Conservation (phyloP, 148 eudicot genomes). For the Chenopodium berlandieri region DNA sequence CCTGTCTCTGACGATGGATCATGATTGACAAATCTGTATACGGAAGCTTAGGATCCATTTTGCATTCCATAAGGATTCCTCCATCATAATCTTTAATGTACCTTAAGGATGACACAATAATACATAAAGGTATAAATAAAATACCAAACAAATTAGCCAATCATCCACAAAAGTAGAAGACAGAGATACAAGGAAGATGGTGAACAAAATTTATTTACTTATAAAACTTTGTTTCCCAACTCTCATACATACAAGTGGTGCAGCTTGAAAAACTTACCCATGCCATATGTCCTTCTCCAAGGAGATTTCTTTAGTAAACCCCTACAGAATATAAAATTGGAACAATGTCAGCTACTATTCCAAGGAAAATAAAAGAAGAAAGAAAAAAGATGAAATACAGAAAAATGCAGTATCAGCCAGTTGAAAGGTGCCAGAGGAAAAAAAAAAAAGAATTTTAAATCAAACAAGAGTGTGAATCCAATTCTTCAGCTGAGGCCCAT, state of each 20-base stretch:
- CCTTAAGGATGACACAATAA: slow-evolving; percentile 30
- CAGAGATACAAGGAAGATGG: background rate
- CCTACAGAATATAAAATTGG: slow-evolving; percentile 45
- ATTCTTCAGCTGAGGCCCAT: background rate
- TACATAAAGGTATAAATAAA: background rate
- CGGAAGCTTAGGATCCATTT: slow-evolving; percentile 96
- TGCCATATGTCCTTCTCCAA: slow-evolving; percentile 93
- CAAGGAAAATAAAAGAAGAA: slow-evolving; percentile 5
- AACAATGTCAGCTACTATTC: slow-evolving; percentile 8
- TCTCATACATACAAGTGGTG: background rate
- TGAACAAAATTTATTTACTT: background rate
- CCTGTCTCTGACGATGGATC: slow-evolving; percentile 95
- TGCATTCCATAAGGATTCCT: slow-evolving; percentile 97
- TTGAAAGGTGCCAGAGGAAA: background rate
- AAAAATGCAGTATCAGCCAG: background rate
- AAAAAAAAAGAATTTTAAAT: background rate
- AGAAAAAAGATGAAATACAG: background rate
- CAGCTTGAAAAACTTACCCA: slow-evolving; percentile 61
- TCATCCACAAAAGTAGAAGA: background rate
- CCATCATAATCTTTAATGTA: slow-evolving; percentile 98
- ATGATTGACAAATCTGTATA: slow-evolving; percentile 92
- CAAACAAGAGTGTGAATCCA: background rate
- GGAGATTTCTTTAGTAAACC: slow-evolving; percentile 92
- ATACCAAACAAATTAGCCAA: background rate
- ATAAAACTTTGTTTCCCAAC: background rate